These are phyloP conservation scores for Mrakia blollopis DNA, from an alignment of 768 basidiomycete species.

Conservation along the genomic window DNA sequence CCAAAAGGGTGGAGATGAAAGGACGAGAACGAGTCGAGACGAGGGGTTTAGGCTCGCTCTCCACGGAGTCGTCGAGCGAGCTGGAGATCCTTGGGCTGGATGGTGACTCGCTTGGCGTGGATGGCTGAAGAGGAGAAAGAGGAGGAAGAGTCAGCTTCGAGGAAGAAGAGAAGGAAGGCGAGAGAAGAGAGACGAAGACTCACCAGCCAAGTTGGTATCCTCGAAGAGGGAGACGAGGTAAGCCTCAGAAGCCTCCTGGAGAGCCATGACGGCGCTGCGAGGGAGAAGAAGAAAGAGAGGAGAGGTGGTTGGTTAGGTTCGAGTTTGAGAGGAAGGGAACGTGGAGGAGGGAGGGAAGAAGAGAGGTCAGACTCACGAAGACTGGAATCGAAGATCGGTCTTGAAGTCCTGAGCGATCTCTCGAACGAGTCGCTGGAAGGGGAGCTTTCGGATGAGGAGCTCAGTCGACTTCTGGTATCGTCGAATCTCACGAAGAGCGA, in stretches of 20 bases:
- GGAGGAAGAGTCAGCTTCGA: too few species aligned
- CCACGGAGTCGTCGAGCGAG: constrained; percentile 30
- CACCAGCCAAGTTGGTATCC: constrained; percentile 72
- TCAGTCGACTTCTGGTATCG: constrained; percentile 65
- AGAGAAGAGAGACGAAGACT: too few species aligned
- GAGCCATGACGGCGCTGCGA: constrained; percentile 53
- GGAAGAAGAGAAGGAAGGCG: too few species aligned
- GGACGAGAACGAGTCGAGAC: not conserved
- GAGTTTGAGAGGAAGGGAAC: too few species aligned
- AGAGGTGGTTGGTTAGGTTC: too few species aligned
- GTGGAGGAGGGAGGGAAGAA: constrained; percentile 47
- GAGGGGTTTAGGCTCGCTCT: constrained; percentile 48
- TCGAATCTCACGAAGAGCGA: constrained; percentile 51
- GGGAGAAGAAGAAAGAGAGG: too few species aligned
- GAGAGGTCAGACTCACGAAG: constrained; percentile 64
- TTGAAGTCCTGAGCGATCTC: constrained; percentile 95
- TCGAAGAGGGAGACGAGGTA: constrained; percentile 76
- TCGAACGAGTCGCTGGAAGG: constrained; percentile 95
- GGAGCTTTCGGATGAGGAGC: constrained; percentile 97
- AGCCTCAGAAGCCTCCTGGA: constrained; percentile 62
- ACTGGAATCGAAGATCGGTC: constrained; percentile 90
- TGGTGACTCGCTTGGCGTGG: constrained; percentile 39
- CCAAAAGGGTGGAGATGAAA: not conserved
- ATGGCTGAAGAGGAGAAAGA: constrained; percentile 44
- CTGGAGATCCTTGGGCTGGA: constrained; percentile 35